Conservation (phyloP, 352 stramenopile genomes). For the Pythium guiyangense region DNA sequence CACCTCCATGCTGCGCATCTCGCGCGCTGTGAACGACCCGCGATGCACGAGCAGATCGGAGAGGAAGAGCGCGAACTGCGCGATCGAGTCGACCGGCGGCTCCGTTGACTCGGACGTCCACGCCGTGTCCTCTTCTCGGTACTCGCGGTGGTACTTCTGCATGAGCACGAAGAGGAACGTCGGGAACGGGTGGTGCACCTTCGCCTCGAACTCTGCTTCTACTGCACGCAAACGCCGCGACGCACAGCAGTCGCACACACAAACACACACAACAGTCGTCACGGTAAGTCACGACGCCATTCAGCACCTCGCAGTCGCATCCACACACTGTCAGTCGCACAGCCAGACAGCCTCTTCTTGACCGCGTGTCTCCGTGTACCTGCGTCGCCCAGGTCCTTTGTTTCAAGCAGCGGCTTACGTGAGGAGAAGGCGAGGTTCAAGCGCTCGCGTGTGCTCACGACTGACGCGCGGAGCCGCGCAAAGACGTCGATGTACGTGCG, state of each 20-base stretch:
- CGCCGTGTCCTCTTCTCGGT: slow-evolving; percentile 33
- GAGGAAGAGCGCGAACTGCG: slow-evolving; percentile 77
- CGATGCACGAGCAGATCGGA: slow-evolving; percentile 49
- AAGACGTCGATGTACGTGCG: slow-evolving; percentile 64
- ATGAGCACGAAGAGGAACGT: slow-evolving; percentile 72
- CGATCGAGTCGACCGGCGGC: slow-evolving; percentile 78
- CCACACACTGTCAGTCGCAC: too few species aligned
- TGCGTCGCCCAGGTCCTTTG: slow-evolving; percentile 57
- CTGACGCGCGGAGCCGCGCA: slow-evolving; percentile 37
- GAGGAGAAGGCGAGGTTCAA: slow-evolving; percentile 27
- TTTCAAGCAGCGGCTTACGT: slow-evolving; percentile 20
- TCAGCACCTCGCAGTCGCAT: background rate
- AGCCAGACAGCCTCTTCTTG: slow-evolving; percentile 12
- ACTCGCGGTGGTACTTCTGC: slow-evolving; percentile 83
- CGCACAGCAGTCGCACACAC: slow-evolving; percentile 12
- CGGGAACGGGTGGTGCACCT: slow-evolving; percentile 72
- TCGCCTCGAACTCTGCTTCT: slow-evolving; percentile 84
- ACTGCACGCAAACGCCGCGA: slow-evolving; percentile 40
- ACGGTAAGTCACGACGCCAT: background rate
- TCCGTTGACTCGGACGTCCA: slow-evolving; percentile 56
- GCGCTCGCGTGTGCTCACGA: slow-evolving; percentile 46
- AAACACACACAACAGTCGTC: slow-evolving; percentile 8
- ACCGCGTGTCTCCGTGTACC: slow-evolving; percentile 17
- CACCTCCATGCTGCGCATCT: slow-evolving; percentile 69
- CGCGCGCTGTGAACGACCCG: slow-evolving; percentile 43